Evolutionary conservation across 148 eudicot genomes (phyloP).

Genomic region (Talinum fruticosum): DNA sequence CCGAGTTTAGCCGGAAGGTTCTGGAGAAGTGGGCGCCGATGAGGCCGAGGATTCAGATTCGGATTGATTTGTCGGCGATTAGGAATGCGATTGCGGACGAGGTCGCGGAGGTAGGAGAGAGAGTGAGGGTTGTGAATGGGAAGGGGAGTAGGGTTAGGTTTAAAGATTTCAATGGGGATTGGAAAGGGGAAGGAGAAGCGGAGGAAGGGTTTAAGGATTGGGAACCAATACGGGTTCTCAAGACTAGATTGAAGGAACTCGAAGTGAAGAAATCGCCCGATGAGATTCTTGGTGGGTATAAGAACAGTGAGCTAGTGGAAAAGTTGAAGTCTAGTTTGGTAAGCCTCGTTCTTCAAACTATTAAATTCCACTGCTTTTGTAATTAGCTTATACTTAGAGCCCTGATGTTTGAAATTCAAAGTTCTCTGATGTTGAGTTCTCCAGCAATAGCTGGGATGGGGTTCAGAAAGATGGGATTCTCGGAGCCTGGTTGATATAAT

Average conservation of each 20-base stretch:
- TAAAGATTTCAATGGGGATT: slow-evolving; percentile 35
- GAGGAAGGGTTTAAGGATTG: slow-evolving; percentile 57
- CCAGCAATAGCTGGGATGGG: no score
- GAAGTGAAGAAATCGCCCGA: slow-evolving; percentile 59
- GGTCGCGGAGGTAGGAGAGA: slow-evolving; percentile 33
- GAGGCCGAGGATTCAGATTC: slow-evolving; percentile 51
- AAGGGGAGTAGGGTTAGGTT: slow-evolving; percentile 37
- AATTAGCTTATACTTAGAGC: no score
- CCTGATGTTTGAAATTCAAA: no score
- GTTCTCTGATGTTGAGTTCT: no score
- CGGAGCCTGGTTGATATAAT: no score
- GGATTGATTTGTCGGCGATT: slow-evolving; percentile 70
- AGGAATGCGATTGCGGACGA: slow-evolving; percentile 69
- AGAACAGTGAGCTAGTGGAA: slow-evolving; percentile 69
- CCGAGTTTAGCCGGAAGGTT: slow-evolving; percentile 59
- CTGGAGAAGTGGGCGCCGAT: slow-evolving; percentile 58
- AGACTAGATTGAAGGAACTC: slow-evolving; percentile 55
- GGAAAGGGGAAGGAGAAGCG: slow-evolving; percentile 25
- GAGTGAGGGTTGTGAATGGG: slow-evolving; percentile 32
- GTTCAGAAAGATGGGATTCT: no score
- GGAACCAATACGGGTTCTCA: slow-evolving; percentile 69
- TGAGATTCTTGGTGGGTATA: slow-evolving; percentile 66
- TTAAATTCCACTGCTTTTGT: neutral
- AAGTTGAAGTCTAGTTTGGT: slow-evolving; percentile 81
- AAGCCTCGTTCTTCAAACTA: slow-evolving; percentile 11